Conservation (phyloP, 139 green algal species). For the Astrephomene gubernaculifera region DNA sequence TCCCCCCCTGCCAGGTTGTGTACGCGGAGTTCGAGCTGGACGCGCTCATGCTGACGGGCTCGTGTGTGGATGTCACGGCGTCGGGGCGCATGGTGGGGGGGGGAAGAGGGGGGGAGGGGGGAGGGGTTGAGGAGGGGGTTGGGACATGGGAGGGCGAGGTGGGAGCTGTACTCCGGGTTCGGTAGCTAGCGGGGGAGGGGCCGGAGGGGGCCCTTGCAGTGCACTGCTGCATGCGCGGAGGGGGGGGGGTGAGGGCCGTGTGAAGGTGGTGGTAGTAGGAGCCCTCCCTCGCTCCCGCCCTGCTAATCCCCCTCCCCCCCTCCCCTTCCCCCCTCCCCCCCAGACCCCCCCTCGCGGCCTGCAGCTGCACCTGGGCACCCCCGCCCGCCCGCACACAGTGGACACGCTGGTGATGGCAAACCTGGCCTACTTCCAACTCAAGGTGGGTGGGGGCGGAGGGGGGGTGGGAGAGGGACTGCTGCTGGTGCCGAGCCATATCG, state of each 20-base stretch:
- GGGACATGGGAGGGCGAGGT: too few relatives aligned
- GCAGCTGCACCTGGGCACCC: constrained; percentile 88
- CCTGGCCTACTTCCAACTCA: constrained; percentile 99
- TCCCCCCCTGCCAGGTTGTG: constrained; percentile 42
- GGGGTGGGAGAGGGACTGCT: neutral
- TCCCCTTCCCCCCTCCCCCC: constrained; percentile 1
- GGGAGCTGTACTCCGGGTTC: too few relatives aligned
- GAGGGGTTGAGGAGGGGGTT: neutral
- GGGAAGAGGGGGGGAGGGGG: neutral
- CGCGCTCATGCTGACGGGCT: constrained; percentile 93
- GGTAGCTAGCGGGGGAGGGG: too few relatives aligned
- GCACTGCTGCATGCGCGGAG: too few relatives aligned
- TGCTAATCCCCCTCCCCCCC: neutral
- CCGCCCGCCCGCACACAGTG: constrained; percentile 58
- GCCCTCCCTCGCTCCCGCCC: neutral
- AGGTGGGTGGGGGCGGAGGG: constrained; percentile 78
- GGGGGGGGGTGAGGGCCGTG: too few relatives aligned
- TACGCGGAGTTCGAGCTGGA: constrained; percentile 92
- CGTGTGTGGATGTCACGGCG: constrained; percentile 71
- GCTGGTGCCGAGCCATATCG: neutral
- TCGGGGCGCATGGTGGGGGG: constrained; percentile 15
- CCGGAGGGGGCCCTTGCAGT: too few relatives aligned
- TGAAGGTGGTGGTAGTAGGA: too few relatives aligned
- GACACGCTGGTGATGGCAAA: constrained; percentile 99
- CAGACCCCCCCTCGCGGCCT: constrained; percentile 88